Evolutionary conservation across 2,329 filamentous ascomycete genomes (phyloP), one percentile per base, ranked within the genome.

Genomic region (Paecilomyces niveus): DNA sequence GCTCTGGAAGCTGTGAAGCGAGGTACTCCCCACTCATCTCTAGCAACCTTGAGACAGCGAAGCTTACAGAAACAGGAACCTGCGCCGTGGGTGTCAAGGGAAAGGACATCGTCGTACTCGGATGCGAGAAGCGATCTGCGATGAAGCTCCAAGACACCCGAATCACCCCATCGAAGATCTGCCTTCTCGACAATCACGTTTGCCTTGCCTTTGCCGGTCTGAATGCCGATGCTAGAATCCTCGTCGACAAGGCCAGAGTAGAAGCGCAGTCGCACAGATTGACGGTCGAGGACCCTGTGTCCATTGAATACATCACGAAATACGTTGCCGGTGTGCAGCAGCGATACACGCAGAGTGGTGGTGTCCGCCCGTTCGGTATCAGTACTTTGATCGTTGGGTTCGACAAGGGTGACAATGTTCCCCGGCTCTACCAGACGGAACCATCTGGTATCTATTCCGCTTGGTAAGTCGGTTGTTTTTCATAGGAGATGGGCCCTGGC

Each of bases 131-230:
- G 85, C 87, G 93, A 69, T 97, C 94, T 56, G 94, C 94, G 33
- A 97, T 99, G 89, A 99, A 99, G 81, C 87, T 99, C 61, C 94
- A 99, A 83, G 94, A 99, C 78, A 99, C 95, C 59, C 89, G 94
- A 74, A 99, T 99, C 78, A 99, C 94, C 31, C 94, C 94, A 11
- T 97, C 94, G 68, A 99, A 99, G 84, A 97, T 99, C 76, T 92
- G 92, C 68, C 86, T 97, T 65, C 86, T 99, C 72, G 94, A 99
- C 77, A 90, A 87, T 71, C 94, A 99, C 78, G 92, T 96, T 70
- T 95, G 92, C 74, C 89, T 99, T 65, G 94, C 94, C 64, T 99
- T 99, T 70, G 94, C 94, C 63, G 94, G 94, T 59, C 83, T 99
- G 67, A 99, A 99, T 77, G 94, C 94, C 74, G 94, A 99, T 79